Percentiles rank a stretch among this genome's conserved stretches.
These are phyloP conservation scores for Exophiala sp. DNA, from an alignment of 2,329 filamentous ascomycete species.

Conservation along the genomic window DNA sequence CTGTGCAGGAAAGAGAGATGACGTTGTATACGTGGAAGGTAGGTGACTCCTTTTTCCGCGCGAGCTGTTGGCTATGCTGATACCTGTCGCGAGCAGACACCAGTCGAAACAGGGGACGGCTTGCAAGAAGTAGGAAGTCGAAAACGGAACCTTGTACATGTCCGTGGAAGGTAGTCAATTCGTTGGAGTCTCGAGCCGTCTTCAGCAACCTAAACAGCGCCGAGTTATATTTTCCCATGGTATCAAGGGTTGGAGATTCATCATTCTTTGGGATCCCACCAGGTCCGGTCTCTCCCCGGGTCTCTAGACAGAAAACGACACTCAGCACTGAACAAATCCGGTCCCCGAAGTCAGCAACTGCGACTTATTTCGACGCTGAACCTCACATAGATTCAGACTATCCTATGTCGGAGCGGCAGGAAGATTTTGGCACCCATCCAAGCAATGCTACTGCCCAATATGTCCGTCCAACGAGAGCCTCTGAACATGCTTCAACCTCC, in stretches of 20 bases:
- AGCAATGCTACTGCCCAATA: no score
- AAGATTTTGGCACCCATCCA: no score
- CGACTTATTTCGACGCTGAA: no score
- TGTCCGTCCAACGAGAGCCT: not conserved
- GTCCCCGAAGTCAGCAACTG: no score
- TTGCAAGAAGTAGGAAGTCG: no score
- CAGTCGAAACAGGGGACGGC: no score
- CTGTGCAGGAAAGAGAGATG: not conserved
- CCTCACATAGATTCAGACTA: no score
- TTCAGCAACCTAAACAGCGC: conserved; percentile 10
- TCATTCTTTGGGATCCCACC: conserved; percentile 13
- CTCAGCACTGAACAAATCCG: no score
- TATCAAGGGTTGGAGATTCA: conserved; percentile 4
- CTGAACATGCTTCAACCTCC: not conserved
- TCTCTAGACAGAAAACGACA: no score
- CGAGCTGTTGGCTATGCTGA: no score
- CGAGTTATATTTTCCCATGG: conserved; percentile 14
- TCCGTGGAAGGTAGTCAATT: conserved; percentile 7
- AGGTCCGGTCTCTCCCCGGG: not conserved
- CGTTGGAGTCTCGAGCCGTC: conserved; percentile 1
- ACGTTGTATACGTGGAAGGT: not conserved
- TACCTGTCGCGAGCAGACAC: no score
- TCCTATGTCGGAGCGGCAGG: no score
- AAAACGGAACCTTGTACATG: conserved; percentile 8
- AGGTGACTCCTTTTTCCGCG: not conserved